Percentiles rank a stretch among this genome's conserved stretches.
Evolutionary conservation across 768 basidiomycete species (phyloP).

Genomic region (Artomyces pyxidatus): DNA sequence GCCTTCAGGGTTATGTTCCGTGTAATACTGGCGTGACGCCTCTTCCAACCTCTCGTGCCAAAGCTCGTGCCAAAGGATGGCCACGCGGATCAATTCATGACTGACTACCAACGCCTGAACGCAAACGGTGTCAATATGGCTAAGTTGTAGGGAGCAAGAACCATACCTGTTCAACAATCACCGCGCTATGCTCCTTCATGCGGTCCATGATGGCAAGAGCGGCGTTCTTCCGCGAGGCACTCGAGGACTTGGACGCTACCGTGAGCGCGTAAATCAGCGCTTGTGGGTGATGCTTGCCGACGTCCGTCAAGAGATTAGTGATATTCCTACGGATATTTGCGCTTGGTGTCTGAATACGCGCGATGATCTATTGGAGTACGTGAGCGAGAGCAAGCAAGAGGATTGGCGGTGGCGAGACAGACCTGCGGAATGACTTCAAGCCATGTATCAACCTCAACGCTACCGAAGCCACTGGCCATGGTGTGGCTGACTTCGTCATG

Average conservation of each 20-base stretch:
- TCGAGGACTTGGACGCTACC: slow-evolving; percentile 95
- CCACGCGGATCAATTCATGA: slow-evolving; percentile 91
- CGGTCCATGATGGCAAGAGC: slow-evolving; percentile 84
- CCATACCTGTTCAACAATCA: slow-evolving; percentile 77
- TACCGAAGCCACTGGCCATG: slow-evolving; percentile 78
- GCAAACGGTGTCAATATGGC: too few species aligned
- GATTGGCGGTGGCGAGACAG: slow-evolving; percentile 10
- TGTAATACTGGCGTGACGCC: slow-evolving; percentile 93
- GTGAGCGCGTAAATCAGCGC: slow-evolving; percentile 93
- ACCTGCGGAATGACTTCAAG: slow-evolving; percentile 98
- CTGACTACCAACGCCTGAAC: slow-evolving; percentile 76
- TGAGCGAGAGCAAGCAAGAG: slow-evolving; percentile 1
- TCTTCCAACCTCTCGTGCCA: slow-evolving; percentile 99
- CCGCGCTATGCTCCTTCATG: slow-evolving; percentile 86
- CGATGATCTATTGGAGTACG: slow-evolving; percentile 67
- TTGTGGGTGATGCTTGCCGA: slow-evolving; percentile 96
- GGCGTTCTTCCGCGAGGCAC: slow-evolving; percentile 68
- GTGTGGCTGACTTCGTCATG: slow-evolving; percentile 86
- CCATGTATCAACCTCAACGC: slow-evolving; percentile 96
- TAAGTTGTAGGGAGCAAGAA: too few species aligned
- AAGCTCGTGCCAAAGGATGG: slow-evolving; percentile 96
- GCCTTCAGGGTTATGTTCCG: slow-evolving; percentile 91
- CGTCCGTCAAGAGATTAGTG: slow-evolving; percentile 78
- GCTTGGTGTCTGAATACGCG: slow-evolving; percentile 93
- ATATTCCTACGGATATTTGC: slow-evolving; percentile 83